Percentiles rank a stretch among this genome's conserved stretches.
Evolutionary conservation across 192 early-diverging fungal species (phyloP).

Genomic region (Phycomyces blakesleeanus): DNA sequence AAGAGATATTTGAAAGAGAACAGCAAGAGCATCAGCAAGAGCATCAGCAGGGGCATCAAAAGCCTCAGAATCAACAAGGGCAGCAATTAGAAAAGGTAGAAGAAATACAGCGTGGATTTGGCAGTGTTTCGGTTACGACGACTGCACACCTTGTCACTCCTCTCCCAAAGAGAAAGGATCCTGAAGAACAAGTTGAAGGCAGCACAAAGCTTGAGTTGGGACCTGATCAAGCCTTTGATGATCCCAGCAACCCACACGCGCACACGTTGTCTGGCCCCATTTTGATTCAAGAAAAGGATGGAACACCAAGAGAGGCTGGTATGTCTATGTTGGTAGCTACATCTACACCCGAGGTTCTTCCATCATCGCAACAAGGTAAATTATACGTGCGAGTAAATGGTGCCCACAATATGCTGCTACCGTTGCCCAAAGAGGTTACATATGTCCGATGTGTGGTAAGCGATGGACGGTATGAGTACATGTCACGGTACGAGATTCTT

Average conservation of each 20-base stretch:
- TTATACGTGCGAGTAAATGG: constrained; percentile 18
- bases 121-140: not conserved
- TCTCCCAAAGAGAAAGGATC: not conserved
- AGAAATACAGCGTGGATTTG: not conserved
- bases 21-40: too few species aligned
- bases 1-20: not conserved
- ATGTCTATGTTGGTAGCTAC: too few species aligned
- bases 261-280: too few species aligned
- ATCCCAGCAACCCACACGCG: not conserved
- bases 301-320: too few species aligned
- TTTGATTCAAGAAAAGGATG: too few species aligned
- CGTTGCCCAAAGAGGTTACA: constrained; percentile 22
- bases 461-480: constrained; percentile 27
- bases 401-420: constrained; percentile 18
- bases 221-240: not conserved
- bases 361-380: constrained; percentile 4
- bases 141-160: not conserved
- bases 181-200: not conserved
- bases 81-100: not conserved
- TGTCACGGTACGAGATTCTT: constrained; percentile 18
- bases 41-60: too few species aligned
- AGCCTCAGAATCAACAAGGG: too few species aligned
- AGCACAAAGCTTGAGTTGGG: not conserved
- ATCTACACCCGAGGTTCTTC: not conserved
- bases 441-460: constrained; percentile 30